These are phyloP conservation scores for Yarrowia keelungensis DNA, from an alignment of 805 yeast genomes.

Conservation along the genomic window DNA sequence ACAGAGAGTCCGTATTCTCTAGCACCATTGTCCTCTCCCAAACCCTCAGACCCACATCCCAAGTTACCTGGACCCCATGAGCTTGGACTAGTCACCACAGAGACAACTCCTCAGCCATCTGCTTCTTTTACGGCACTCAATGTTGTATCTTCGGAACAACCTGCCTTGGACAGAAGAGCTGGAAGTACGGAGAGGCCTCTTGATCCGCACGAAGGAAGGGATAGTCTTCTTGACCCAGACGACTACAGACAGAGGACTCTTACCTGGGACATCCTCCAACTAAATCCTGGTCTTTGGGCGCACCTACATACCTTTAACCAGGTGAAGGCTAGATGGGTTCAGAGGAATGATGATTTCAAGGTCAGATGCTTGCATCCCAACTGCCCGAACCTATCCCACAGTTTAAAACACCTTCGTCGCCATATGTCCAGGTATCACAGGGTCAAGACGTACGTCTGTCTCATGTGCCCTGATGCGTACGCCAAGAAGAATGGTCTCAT, in stretches of 20 bases:
- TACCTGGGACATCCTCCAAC: background rate
- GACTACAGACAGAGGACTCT: background rate
- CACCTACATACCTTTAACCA: background rate
- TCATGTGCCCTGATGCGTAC: background rate
- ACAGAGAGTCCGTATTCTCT: background rate
- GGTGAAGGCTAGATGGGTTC: background rate
- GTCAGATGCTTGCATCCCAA: too few species aligned
- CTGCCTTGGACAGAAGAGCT: too few species aligned
- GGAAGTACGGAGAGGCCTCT: too few species aligned
- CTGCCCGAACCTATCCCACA: too few species aligned
- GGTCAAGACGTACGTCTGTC: background rate
- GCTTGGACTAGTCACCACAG: background rate
- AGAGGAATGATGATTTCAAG: too few species aligned
- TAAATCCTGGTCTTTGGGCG: background rate
- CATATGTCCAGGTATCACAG: background rate
- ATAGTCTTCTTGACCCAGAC: background rate
- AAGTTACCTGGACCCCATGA: constrained; percentile 1
- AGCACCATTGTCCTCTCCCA: background rate
- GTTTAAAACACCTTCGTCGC: background rate
- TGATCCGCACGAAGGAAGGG: too few species aligned
- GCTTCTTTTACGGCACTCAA: too few species aligned
- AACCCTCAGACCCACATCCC: background rate
- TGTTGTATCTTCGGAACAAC: too few species aligned
- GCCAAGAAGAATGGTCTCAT: background rate
- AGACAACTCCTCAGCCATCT: background rate